phyloP scores from a whole-genome alignment of 192 early-diverging fungal genomes.

The Jimgerdemannia lactiflua region DNA sequence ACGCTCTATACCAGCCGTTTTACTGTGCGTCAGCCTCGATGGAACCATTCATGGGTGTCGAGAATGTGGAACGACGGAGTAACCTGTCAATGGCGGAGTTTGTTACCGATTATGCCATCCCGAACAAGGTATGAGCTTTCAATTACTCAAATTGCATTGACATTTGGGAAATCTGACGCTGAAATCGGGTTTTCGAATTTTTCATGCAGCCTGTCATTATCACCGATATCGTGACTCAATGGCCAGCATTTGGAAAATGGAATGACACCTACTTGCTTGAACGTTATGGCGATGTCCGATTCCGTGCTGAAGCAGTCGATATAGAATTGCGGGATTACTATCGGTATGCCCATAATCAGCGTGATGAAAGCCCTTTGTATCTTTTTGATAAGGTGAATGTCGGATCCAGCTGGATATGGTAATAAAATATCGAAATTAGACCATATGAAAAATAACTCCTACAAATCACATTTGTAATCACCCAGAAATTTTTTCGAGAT shows the following conservation, averaged over 20 bases:
- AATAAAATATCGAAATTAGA: too few species aligned
- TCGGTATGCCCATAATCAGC: slow-evolving; percentile 38
- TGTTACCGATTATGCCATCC: slow-evolving; percentile 43
- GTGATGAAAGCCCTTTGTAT: slow-evolving; percentile 64
- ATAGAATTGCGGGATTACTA: slow-evolving; percentile 54
- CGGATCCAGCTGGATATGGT: neutral
- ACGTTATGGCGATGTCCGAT: slow-evolving; percentile 36
- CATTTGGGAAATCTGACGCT: too few species aligned
- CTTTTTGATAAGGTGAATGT: slow-evolving; percentile 57
- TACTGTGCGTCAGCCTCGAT: slow-evolving; percentile 43
- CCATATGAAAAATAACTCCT: too few species aligned
- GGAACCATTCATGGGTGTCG: slow-evolving; percentile 33
- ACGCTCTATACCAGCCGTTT: slow-evolving; percentile 59
- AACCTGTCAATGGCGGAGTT: slow-evolving; percentile 41
- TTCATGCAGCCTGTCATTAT: slow-evolving; percentile 50
- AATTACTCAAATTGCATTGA: neutral
- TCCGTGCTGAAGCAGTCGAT: slow-evolving; percentile 64
- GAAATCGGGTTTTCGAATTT: too few species aligned
- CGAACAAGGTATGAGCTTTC: slow-evolving; percentile 23
- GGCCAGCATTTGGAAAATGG: slow-evolving; percentile 61
- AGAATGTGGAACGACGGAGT: slow-evolving; percentile 50
- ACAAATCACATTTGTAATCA: neutral
- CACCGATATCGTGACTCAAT: slow-evolving; percentile 58
- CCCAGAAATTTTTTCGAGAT: slow-evolving; percentile 36
- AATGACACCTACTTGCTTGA: slow-evolving; percentile 42